A percentile compares a stretch with the other conserved stretches of the same genome.
These are phyloP conservation scores for Penicillium olsonii DNA, from an alignment of 2,329 filamentous ascomycete genomes.

Conservation along the genomic window DNA sequence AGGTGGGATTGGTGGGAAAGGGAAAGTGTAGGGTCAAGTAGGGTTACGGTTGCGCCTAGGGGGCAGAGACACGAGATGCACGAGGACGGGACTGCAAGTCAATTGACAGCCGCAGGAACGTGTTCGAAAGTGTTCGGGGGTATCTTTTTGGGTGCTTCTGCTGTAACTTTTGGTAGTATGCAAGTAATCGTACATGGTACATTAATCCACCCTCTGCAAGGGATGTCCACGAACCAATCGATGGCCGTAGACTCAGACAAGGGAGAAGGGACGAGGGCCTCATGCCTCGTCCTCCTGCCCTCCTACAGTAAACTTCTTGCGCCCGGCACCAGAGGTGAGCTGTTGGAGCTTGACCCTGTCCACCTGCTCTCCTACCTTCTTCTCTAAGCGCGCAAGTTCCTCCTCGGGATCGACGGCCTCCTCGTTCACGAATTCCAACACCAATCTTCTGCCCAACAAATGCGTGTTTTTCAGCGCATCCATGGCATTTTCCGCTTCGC, in stretches of 20 bases:
- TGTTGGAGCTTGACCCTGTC: slow-evolving; percentile 89
- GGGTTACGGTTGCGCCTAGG: slow-evolving; percentile 20
- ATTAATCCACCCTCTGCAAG: slow-evolving; percentile 35
- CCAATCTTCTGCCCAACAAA: slow-evolving; percentile 82
- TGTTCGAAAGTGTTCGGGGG: slow-evolving; percentile 27
- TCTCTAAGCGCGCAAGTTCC: slow-evolving; percentile 95
- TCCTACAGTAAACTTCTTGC: slow-evolving; percentile 86
- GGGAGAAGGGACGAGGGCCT: slow-evolving; percentile 34
- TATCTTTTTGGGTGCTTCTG: slow-evolving; percentile 25
- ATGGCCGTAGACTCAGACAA: slow-evolving; percentile 31
- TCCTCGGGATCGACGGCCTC: slow-evolving; percentile 91
- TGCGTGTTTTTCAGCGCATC: slow-evolving; percentile 90
- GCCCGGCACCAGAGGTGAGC: slow-evolving; percentile 70
- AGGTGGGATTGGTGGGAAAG: slow-evolving; percentile 16
- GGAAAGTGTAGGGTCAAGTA: slow-evolving; percentile 19
- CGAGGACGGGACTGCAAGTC: slow-evolving; percentile 23
- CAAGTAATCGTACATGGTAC: slow-evolving; percentile 30
- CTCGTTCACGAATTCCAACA: slow-evolving; percentile 86
- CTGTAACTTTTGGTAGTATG: slow-evolving; percentile 23
- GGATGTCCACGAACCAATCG: slow-evolving; percentile 29
- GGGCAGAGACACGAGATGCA: slow-evolving; percentile 31
- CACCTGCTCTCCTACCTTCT: slow-evolving; percentile 87
- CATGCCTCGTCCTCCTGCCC: slow-evolving; percentile 62
- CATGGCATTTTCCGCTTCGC: slow-evolving; percentile 88
- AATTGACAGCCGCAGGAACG: slow-evolving; percentile 39